Evolutionary conservation across 257 asterid species (phyloP), one percentile per base, ranked within the genome.

Genomic region (Solanum boliviense): DNA sequence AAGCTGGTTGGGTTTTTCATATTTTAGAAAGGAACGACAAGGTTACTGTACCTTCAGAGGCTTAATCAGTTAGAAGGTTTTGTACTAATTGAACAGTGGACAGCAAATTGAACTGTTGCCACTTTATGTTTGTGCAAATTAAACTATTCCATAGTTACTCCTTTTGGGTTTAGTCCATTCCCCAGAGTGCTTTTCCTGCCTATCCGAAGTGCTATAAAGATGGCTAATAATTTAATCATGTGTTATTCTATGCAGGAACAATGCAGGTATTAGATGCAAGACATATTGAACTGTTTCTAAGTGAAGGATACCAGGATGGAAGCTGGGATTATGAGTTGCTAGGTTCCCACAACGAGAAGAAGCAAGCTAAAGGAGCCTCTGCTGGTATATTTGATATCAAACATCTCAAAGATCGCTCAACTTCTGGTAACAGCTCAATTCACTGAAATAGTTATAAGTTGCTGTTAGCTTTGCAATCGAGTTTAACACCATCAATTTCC

Each of bases 231-330:
- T 76, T 82, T 67, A 68, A 78, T 85, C 5, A 18, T 44, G 10
- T 72, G 79, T 76, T 82, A 81, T 86, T 44, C 83, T 74, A 48
- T 75, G 84, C 96, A 97, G 99, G 99, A 93, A 97, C 99, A 6
- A 97, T 97, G 99, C 99, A 96, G 89, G 94, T 95, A 81, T 86
- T 97, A 92, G 99, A 97, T 88, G 97, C 98, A 86, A 94, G 99
- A 91, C 99, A 97, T 70, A 92, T 94, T 83, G 99, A 95, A 79
- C 95, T 97, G 89, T 96, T 97, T 90, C 91, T 95, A 86, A 87
- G 84, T 67, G 94, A 93, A 88, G 99, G 91, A 71, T 97, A 89
- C 91, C 91, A 87, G 65, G 89, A 92, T 86, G 98, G 98, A 78
- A 93, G 92, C 91, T 97, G 99, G 99, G 92, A 93, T 5, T 97